Conservation (phyloP, 352 stramenopile genomes). For the Pythium monospermum region DNA sequence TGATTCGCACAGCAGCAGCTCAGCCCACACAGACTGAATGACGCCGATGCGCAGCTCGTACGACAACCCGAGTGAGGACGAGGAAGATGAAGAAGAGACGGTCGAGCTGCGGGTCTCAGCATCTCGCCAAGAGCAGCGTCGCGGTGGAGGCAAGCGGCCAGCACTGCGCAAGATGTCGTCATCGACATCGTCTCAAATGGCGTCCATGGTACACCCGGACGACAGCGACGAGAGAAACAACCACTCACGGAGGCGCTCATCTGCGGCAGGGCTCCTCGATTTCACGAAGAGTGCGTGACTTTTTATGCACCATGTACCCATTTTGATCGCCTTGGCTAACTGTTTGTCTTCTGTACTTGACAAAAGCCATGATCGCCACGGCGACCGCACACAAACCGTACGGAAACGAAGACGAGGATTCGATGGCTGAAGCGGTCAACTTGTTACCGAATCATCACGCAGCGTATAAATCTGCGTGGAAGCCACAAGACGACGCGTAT, state of each 20-base stretch:
- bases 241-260: neutral
- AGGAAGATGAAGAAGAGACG: constrained; percentile 34
- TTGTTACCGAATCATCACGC: constrained; percentile 25
- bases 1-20: no score
- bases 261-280: constrained; percentile 12
- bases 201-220: neutral
- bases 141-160: neutral
- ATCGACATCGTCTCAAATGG: constrained; percentile 9
- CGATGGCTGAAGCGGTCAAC: constrained; percentile 29
- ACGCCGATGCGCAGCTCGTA: constrained; percentile 3
- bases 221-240: neutral
- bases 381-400: constrained; percentile 7
- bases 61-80: constrained; percentile 20
- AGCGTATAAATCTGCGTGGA: constrained; percentile 12
- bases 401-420: neutral
- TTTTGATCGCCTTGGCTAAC: neutral
- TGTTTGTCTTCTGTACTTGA: neutral
- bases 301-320: neutral
- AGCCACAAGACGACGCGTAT: constrained; percentile 23
- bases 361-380: constrained; percentile 4
- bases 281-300: constrained; percentile 21
- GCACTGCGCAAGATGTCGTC: constrained; percentile 19
- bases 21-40: no score
- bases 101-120: constrained; percentile 27
- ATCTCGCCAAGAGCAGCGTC: constrained; percentile 10